A percentile compares a stretch with the other conserved stretches of the same genome.
phyloP scores from a whole-genome alignment of 2,329 filamentous ascomycete species.

The Penicillium expansum region DNA sequence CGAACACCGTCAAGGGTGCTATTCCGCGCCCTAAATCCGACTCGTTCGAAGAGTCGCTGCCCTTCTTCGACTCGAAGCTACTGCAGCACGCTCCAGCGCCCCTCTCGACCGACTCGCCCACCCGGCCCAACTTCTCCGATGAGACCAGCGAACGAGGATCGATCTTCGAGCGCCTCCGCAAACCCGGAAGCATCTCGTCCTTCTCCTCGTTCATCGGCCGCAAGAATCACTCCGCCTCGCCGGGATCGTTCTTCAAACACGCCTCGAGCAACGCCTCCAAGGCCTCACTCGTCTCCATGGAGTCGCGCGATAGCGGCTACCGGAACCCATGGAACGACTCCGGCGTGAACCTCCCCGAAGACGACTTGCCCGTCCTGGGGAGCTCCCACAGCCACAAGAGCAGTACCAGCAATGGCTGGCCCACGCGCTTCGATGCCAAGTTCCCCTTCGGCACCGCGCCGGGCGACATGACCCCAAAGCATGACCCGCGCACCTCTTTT shows the following conservation, averaged over 20 bases:
- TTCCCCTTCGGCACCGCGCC: constrained; percentile 63
- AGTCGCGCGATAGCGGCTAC: constrained; percentile 91
- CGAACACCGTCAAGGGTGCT: constrained; percentile 82
- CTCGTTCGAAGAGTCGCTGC: constrained; percentile 94
- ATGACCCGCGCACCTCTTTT: constrained; percentile 78
- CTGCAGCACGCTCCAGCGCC: constrained; percentile 86
- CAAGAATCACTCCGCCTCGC: constrained; percentile 88
- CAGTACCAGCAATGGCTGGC: constrained; percentile 59
- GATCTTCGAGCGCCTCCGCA: constrained; percentile 87
- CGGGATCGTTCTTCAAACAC: constrained; percentile 86
- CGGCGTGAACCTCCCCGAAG: constrained; percentile 88
- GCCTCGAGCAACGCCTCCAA: constrained; percentile 88
- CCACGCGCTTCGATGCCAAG: constrained; percentile 58
- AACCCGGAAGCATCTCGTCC: constrained; percentile 90
- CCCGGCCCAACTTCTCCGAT: constrained; percentile 77
- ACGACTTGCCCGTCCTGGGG: constrained; percentile 60
- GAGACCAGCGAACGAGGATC: constrained; percentile 77
- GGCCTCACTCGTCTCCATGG: constrained; percentile 91
- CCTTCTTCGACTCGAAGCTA: constrained; percentile 95
- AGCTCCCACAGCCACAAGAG: constrained; percentile 61
- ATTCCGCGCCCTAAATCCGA: constrained; percentile 98
- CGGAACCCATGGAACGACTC: constrained; percentile 98
- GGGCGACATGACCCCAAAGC: constrained; percentile 79
- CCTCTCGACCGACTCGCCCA: constrained; percentile 80
- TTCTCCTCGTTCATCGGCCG: constrained; percentile 95